Evolutionary conservation across 2,329 filamentous ascomycete species (phyloP).

Genomic region (Whalleya microplaca): DNA sequence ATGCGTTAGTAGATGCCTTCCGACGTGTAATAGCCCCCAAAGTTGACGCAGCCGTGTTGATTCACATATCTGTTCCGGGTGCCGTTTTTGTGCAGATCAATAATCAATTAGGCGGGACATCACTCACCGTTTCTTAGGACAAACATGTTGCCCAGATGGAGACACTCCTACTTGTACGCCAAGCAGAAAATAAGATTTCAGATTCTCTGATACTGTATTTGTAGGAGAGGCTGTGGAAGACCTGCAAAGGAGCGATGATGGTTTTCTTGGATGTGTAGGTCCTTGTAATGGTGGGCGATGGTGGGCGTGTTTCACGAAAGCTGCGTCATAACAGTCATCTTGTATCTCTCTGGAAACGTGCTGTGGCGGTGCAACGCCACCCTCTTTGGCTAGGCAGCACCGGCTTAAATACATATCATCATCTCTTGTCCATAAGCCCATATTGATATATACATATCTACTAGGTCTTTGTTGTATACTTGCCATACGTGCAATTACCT

Average conservation of each 20-base stretch:
- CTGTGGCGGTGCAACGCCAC: not conserved
- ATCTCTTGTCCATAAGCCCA: not conserved
- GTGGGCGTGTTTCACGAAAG: conserved; percentile 1
- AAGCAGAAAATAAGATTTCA: not conserved
- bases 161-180: not conserved
- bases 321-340: conserved; percentile 28
- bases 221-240: not conserved
- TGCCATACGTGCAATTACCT: too few species aligned
- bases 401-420: not conserved
- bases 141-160: conserved; percentile 41
- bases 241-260: not conserved
- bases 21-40: too few species aligned
- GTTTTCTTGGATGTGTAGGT: not conserved
- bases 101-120: conserved; percentile 9
- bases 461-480: too few species aligned
- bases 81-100: conserved; percentile 3
- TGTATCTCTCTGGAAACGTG: conserved; percentile 6
- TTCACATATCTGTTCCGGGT: not conserved
- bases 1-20: conserved; percentile 5
- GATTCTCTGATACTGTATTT: not conserved
- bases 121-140: conserved; percentile 47
- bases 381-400: not conserved
- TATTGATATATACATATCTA: not conserved
- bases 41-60: too few species aligned
- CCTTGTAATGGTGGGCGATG: conserved; percentile 6